Evolutionary conservation across 164 flowering plant species (phyloP).

Genomic region (Kalanchoe fedtschenkoi): DNA sequence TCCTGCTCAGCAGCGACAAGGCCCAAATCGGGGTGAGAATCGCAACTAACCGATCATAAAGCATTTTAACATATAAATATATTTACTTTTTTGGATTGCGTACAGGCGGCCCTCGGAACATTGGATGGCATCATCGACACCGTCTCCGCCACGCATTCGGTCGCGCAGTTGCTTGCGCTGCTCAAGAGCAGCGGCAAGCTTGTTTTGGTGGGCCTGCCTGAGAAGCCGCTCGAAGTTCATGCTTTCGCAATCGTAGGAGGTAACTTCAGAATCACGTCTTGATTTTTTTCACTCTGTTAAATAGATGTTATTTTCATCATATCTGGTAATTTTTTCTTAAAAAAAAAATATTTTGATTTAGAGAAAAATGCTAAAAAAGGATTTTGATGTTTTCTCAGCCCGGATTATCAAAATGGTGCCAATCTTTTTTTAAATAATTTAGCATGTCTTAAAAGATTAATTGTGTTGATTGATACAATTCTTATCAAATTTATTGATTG

Average conservation of each 20-base stretch:
- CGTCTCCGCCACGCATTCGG: constrained; percentile 29
- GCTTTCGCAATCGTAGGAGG: constrained; percentile 30
- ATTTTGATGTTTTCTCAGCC: too few relatives aligned
- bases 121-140: constrained; percentile 45
- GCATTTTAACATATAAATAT: background rate
- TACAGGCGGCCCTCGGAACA: constrained; percentile 31
- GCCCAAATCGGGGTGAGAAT: constrained; percentile 30
- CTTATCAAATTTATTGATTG: too few relatives aligned
- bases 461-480: too few relatives aligned
- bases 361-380: too few relatives aligned
- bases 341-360: too few relatives aligned
- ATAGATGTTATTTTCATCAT: too few relatives aligned
- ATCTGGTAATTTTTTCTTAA: too few relatives aligned
- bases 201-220: constrained; percentile 34
- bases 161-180: constrained; percentile 26
- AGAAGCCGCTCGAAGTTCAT: constrained; percentile 31
- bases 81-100: background rate
- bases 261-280: constrained; percentile 8
- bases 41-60: background rate
- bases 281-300: background rate
- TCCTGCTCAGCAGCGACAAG: constrained; percentile 40
- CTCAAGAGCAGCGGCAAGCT: constrained; percentile 35
- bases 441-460: too few relatives aligned
- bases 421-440: too few relatives aligned
- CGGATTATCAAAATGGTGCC: too few relatives aligned